Conservation (phyloP, 1,284 basidiomycete genomes). For the Stereum hirsutum region DNA sequence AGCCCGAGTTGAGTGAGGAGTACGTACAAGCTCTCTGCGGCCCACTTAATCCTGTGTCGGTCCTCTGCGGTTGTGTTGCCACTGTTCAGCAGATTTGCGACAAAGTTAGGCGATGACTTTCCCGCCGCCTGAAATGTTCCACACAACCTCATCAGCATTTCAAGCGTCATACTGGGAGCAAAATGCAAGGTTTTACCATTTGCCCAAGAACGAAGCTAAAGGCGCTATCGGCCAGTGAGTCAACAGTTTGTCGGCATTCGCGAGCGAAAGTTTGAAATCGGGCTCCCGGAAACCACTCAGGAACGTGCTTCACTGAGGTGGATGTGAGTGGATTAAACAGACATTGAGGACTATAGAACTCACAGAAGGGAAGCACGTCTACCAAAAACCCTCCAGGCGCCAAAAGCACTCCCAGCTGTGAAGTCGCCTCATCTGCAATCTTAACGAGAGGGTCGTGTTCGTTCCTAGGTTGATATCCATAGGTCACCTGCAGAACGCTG, state of each 20-base stretch:
- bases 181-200: too few relatives aligned
- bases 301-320: conserved; percentile 44
- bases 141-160: too few relatives aligned
- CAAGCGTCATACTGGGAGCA: too few relatives aligned
- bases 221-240: conserved; percentile 46
- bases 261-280: conserved; percentile 44
- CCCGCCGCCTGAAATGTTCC: too few relatives aligned
- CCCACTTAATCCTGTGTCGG: too few relatives aligned
- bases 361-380: conserved; percentile 21
- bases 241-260: conserved; percentile 37
- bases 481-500: conserved; percentile 23
- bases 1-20: too few relatives aligned
- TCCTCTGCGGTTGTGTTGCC: too few relatives aligned
- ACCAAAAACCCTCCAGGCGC: conserved; percentile 21
- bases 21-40: too few relatives aligned
- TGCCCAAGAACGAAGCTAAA: conserved; percentile 50
- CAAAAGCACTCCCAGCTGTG: conserved; percentile 18
- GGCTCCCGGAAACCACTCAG: conserved; percentile 58
- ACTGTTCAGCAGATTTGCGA: too few relatives aligned
- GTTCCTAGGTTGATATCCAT: conserved; percentile 24
- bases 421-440: conserved; percentile 20
- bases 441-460: conserved; percentile 21
- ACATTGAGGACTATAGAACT: conserved; percentile 12
- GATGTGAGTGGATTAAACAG: conserved; percentile 11
- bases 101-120: too few relatives aligned